Conservation (phyloP, 768 basidiomycete species). For the Tricholomella constricta region DNA sequence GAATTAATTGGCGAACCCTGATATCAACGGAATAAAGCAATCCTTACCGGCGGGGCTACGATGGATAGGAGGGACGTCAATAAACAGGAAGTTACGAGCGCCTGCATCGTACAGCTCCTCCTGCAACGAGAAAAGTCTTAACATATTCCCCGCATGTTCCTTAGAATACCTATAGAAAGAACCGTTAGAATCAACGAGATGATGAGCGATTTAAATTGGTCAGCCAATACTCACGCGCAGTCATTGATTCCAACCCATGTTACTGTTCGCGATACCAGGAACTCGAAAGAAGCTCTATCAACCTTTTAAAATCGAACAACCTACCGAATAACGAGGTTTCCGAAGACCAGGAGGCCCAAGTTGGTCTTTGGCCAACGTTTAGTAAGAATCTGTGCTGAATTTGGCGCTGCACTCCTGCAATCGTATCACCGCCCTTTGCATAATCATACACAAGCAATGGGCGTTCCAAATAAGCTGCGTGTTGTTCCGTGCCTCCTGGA, state of each 20-base stretch:
- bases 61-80: slow-evolving; percentile 60
- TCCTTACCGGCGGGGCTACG: slow-evolving; percentile 47
- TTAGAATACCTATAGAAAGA: slow-evolving; percentile 16
- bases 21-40: neutral
- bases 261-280: slow-evolving; percentile 34
- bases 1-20: neutral
- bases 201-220: neutral
- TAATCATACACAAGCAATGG: slow-evolving; percentile 59
- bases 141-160: slow-evolving; percentile 26
- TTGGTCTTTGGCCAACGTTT: slow-evolving; percentile 34
- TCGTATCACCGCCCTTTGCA: slow-evolving; percentile 53
- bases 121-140: slow-evolving; percentile 45
- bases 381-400: slow-evolving; percentile 41
- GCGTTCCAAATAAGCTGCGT: slow-evolving; percentile 28
- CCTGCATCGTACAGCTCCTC: slow-evolving; percentile 50
- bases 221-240: slow-evolving; percentile 44
- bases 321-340: slow-evolving; percentile 50
- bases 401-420: slow-evolving; percentile 44
- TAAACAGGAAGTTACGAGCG: slow-evolving; percentile 57
- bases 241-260: slow-evolving; percentile 74
- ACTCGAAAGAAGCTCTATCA: neutral
- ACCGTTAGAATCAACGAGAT: neutral
- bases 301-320: slow-evolving; percentile 4
- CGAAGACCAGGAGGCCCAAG: slow-evolving; percentile 43
- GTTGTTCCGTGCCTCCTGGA: slow-evolving; percentile 28